phyloP scores from a whole-genome alignment of 2,329 filamentous ascomycete species.

The Xylariomycetidae sp. region DNA sequence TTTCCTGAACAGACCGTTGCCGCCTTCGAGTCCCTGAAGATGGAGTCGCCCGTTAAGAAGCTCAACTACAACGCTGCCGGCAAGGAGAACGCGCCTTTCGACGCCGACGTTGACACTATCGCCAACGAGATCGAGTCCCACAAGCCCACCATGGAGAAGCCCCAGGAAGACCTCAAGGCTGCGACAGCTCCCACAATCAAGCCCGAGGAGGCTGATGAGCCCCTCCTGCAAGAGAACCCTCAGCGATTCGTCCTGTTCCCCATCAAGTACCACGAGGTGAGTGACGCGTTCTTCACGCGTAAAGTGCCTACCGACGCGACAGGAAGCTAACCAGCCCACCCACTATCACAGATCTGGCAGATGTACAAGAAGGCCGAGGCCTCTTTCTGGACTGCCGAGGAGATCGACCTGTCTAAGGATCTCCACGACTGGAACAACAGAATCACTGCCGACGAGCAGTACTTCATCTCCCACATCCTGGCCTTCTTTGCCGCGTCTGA shows the following conservation, averaged over 20 bases:
- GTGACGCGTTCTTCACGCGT: constrained; percentile 61
- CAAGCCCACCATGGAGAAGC: constrained; percentile 48
- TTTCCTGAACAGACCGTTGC: constrained; percentile 63
- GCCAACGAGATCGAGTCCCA: constrained; percentile 54
- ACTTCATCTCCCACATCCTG: constrained; percentile 96
- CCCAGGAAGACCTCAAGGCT: constrained; percentile 32
- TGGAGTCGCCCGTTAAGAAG: constrained; percentile 91
- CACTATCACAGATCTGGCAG: constrained; percentile 78
- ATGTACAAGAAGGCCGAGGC: constrained; percentile 99
- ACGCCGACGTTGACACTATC: constrained; percentile 44
- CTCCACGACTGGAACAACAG: constrained; percentile 99
- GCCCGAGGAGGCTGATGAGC: constrained; percentile 73
- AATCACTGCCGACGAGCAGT: constrained; percentile 93
- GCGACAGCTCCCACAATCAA: constrained; percentile 49
- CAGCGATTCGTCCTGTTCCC: constrained; percentile 96
- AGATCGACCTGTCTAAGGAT: constrained; percentile 98
- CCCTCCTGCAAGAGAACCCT: constrained; percentile 89
- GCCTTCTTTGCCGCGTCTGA: constrained; percentile 99
- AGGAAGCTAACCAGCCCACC: constrained; percentile 30
- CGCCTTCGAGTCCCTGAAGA: constrained; percentile 82
- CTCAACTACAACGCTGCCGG: constrained; percentile 65
- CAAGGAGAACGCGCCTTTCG: constrained; percentile 72
- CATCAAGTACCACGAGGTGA: constrained; percentile 98
- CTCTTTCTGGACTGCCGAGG: constrained; percentile 99
- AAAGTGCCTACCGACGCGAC: constrained; percentile 44